Evolutionary conservation across 73 alveolate genomes (phyloP).

Genomic region (Tetrahymena elliotti): DNA sequence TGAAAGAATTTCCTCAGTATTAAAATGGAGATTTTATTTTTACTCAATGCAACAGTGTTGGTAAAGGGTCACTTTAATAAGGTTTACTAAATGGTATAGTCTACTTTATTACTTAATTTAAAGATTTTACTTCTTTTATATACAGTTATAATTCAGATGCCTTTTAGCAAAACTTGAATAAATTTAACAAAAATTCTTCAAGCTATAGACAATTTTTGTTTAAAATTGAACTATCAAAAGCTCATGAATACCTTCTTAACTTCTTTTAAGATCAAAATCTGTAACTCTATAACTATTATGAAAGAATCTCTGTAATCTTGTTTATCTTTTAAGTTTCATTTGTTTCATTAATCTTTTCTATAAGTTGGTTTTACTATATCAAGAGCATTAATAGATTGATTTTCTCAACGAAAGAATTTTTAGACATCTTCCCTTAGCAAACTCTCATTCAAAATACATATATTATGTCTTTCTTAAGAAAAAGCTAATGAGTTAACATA

Average conservation of each 20-base stretch:
- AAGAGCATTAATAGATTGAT: background rate
- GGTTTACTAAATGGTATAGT: background rate
- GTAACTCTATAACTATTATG: background rate
- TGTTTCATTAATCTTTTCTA: background rate
- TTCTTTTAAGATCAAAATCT: background rate
- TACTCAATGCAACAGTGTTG: background rate
- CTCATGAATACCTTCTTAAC: background rate
- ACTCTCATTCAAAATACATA: background rate
- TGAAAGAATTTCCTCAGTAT: background rate
- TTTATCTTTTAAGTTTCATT: background rate
- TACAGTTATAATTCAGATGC: background rate
- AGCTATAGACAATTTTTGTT: too few species aligned
- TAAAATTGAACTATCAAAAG: background rate
- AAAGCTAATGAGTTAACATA: background rate
- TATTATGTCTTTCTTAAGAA: background rate
- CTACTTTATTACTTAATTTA: background rate
- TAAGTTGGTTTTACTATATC: background rate
- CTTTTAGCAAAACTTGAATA: background rate
- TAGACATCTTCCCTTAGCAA: background rate
- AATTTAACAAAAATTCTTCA: background rate
- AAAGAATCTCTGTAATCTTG: background rate
- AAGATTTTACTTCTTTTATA: background rate
- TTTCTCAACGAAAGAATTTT: background rate
- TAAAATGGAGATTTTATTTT: background rate
- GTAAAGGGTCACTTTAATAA: background rate